Percentiles rank a stretch among this genome's conserved stretches.
Conservation (phyloP, 2,329 filamentous ascomycete genomes). For the Parastagonospora avenae region DNA sequence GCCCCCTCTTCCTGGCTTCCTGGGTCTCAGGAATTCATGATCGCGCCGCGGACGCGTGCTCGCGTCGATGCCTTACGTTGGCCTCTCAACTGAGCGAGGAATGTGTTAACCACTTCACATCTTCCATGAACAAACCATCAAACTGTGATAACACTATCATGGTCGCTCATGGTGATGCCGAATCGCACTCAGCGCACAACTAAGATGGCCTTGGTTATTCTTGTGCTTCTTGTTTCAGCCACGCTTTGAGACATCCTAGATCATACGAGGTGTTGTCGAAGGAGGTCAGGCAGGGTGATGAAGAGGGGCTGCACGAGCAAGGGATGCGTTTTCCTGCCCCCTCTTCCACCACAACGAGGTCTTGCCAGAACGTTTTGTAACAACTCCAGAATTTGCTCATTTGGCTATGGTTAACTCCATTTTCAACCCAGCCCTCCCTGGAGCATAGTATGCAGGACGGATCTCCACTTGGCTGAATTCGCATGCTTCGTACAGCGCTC, state of each 20-base stretch:
- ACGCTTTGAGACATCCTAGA: not conserved
- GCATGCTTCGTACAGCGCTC: conserved; percentile 51
- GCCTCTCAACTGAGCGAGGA: conserved; percentile 26
- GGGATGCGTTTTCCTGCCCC: conserved; percentile 33
- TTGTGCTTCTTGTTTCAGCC: not conserved
- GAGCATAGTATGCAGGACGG: conserved; percentile 57
- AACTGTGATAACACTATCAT: not conserved
- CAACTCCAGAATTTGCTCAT: conserved; percentile 7
- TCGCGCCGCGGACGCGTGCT: conserved; percentile 33
- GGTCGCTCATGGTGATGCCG: not conserved
- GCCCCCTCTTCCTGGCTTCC: conserved; percentile 32
- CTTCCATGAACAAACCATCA: not conserved
- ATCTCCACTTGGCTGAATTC: conserved; percentile 55
- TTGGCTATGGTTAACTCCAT: conserved; percentile 27
- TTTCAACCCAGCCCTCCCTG: conserved; percentile 52
- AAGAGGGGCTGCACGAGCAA: conserved; percentile 33
- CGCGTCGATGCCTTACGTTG: conserved; percentile 33
- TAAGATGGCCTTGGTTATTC: not conserved
- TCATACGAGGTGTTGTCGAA: not conserved
- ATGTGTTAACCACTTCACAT: conserved; percentile 18
- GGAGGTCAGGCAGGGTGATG: not conserved
- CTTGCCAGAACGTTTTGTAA: conserved; percentile 8
- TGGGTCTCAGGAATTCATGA: conserved; percentile 32
- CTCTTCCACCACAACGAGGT: conserved; percentile 19
- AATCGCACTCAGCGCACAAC: too few relatives aligned